These are phyloP conservation scores for Diaporthe caulivora DNA, from an alignment of 2,329 filamentous ascomycete species.

Conservation along the genomic window DNA sequence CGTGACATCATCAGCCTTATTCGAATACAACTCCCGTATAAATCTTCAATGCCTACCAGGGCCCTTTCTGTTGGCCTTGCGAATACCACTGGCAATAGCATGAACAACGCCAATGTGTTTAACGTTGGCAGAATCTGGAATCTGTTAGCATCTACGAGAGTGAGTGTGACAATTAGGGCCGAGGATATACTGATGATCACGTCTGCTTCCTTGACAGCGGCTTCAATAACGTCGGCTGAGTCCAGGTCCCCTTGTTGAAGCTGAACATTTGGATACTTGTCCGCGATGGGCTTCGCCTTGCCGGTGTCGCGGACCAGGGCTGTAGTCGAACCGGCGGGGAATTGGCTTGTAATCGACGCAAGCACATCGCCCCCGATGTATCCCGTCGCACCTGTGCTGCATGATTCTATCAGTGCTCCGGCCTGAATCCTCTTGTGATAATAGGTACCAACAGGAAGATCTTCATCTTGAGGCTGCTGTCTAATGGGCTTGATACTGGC, in stretches of 20 bases:
- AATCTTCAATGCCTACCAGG: neutral
- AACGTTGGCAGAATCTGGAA: neutral
- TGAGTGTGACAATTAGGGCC: no score
- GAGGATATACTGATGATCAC: neutral
- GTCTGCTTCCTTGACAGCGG: neutral
- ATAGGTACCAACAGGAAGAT: neutral
- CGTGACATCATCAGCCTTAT: neutral
- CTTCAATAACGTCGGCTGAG: neutral
- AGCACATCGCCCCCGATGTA: constrained; percentile 15
- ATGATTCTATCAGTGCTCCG: neutral
- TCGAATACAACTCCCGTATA: no score
- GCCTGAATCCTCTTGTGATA: neutral
- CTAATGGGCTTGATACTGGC: neutral
- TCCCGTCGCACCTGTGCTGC: constrained; percentile 5
- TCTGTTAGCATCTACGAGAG: neutral
- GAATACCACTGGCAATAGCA: neutral
- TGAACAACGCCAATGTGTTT: constrained; percentile 3
- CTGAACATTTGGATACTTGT: constrained; percentile 3
- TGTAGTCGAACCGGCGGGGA: neutral
- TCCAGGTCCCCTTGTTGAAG: constrained; percentile 13
- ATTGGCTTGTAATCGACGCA: neutral
- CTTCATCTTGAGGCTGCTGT: neutral
- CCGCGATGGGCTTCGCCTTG: neutral
- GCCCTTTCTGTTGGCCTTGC: neutral
- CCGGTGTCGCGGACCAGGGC: neutral